Conservation (phyloP, 1,284 basidiomycete species). For the Sporisorium reilianum region DNA sequence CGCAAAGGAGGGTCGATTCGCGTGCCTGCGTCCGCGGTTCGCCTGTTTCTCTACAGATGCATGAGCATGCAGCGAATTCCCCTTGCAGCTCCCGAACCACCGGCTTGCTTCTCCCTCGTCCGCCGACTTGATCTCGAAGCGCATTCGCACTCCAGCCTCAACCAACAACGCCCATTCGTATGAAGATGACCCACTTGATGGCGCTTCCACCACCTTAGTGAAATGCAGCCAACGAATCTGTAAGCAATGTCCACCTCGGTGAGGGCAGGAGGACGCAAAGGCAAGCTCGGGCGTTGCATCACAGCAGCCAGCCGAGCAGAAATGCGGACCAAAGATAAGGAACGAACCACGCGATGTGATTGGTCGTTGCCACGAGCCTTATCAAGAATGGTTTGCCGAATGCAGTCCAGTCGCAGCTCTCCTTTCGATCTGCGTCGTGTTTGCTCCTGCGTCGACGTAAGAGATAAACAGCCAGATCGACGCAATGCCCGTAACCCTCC, state of each 20-base stretch:
- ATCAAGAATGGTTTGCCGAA: slow-evolving; percentile 1
- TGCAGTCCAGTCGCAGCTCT: background rate
- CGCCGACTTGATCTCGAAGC: background rate
- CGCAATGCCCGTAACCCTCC: slow-evolving; percentile 6
- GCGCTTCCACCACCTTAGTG: no score
- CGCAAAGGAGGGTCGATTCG: no score
- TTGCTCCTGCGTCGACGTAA: background rate
- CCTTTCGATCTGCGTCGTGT: slow-evolving; percentile 6
- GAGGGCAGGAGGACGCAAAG: no score
- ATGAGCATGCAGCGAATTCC: background rate
- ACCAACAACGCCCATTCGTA: background rate
- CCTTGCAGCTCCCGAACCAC: background rate
- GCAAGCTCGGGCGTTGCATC: no score
- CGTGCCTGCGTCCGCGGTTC: no score
- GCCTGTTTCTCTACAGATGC: background rate
- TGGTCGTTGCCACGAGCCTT: background rate
- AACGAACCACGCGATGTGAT: background rate
- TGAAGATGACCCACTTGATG: no score
- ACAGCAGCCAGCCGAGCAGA: background rate
- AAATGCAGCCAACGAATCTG: no score
- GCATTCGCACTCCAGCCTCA: no score
- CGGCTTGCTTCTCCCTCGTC: background rate
- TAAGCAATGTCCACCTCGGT: no score
- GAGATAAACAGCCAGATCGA: slow-evolving; percentile 10
- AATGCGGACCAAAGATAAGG: background rate